These are phyloP conservation scores for Diplodia corticola DNA, from an alignment of 2,329 filamentous ascomycete genomes.

Conservation along the genomic window DNA sequence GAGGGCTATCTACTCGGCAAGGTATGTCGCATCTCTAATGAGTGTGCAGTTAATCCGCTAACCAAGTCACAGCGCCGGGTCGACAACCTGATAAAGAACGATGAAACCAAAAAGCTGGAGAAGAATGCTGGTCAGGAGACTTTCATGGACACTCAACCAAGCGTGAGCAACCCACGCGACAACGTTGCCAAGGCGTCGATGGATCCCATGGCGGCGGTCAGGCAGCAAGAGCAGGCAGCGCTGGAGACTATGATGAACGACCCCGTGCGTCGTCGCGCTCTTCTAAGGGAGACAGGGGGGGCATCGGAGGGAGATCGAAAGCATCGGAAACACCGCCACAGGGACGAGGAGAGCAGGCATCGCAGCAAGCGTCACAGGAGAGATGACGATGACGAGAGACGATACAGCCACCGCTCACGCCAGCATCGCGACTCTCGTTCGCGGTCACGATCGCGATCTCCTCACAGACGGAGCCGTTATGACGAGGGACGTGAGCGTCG, in stretches of 20 bases:
- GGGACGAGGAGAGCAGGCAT: conserved; percentile 26
- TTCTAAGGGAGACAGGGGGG: conserved; percentile 50
- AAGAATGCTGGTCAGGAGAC: conserved; percentile 61
- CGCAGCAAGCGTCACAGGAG: conserved; percentile 15
- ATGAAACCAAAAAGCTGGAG: conserved; percentile 68
- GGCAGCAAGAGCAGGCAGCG: conserved; percentile 69
- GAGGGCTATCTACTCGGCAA: conserved; percentile 93
- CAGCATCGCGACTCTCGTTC: conserved; percentile 14
- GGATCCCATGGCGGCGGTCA: conserved; percentile 90
- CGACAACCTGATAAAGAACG: conserved; percentile 80
- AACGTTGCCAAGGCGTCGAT: conserved; percentile 83
- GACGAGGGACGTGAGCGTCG: conserved; percentile 30
- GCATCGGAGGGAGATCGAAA: conserved; percentile 28
- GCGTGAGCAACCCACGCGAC: conserved; percentile 74
- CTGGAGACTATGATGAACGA: conserved; percentile 71
- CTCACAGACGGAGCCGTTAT: conserved; percentile 33
- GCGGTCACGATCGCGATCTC: conserved; percentile 9
- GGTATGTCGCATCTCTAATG: conserved; percentile 25
- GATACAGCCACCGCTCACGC: conserved; percentile 19
- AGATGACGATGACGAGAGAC: conserved; percentile 13
- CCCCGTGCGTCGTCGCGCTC: conserved; percentile 64
- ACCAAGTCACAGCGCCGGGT: conserved; percentile 61
- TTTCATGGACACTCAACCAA: conserved; percentile 61
- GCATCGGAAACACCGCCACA: conserved; percentile 30
- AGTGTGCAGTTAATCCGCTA: not conserved